Base-by-base conservation (phyloP, 495 filamentous ascomycete genomes). In the Hypoxylon lienhwacheense region DNA sequence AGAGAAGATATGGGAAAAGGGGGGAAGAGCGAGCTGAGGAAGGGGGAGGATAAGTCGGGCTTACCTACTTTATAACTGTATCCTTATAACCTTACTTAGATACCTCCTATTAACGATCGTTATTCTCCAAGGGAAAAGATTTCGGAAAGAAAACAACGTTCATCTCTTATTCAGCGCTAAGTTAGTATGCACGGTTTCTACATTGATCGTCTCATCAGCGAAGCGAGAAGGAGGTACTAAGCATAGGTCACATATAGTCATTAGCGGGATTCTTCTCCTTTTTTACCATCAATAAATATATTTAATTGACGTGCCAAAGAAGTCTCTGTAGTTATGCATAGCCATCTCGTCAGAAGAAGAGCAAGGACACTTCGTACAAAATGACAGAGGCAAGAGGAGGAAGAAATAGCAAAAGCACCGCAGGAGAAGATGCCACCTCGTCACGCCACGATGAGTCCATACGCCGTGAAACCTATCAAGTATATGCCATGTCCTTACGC, bases 181-280 rank as follows among this genome's bases (percentile, higher is more conserved):
- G 29, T 33, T 22, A 44, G 50, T 32, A 19, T 29, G 56, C 34
- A 45, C 32, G 46, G 22, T 40, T 42, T 48, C 47, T 60, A 60
- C n/a, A n/a, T n/a, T n/a, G 45, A 55, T 48, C 50, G 50, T 50
- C 39, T 55, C 45, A 34, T 17, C 39, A 8, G 42, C 28, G 14
- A 39, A 39, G 56, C 49, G 39, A 43, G 56, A 60, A 54, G 45
- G 36, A 49, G 39, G 50, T 28, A 42, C 24, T 4, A 8, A 26
- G 24, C 12, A 37, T 53, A 43, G 21, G 31, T 42, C 37, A 53
- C 46, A 47, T 49, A 28, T 60, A 60, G 56, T 55, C 44, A 32
- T 50, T 31, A 51, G 55, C 55, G 37, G 2, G 56, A 50, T 14
- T 29, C 15, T 50, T 50, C 21, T 45, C 50, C 16, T 60, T 55